A percentile compares a stretch with the other conserved stretches of the same genome.
phyloP scores from a whole-genome alignment of 2,329 filamentous ascomycete genomes.

The Calonectria fujianensis region DNA sequence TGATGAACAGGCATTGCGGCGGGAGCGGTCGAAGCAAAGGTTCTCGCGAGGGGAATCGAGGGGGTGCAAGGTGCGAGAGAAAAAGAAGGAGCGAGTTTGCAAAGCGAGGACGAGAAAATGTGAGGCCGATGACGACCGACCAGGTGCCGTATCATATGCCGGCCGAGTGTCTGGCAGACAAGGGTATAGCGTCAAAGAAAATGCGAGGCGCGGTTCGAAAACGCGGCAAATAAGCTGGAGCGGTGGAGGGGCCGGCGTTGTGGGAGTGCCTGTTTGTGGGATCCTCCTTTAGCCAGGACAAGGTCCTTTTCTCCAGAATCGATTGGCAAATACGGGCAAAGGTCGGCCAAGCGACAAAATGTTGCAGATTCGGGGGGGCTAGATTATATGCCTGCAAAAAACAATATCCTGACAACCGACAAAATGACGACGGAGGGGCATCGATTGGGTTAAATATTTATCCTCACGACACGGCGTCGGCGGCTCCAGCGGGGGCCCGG shows the following conservation, averaged over 20 bases:
- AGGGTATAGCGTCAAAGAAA: conserved; percentile 20
- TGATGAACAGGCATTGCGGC: conserved; percentile 85
- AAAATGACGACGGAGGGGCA: conserved; percentile 41
- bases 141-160: conserved; percentile 42
- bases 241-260: not conserved
- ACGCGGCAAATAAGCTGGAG: conserved; percentile 27
- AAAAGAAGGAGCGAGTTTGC: conserved; percentile 1
- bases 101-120: conserved; percentile 4
- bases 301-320: not conserved
- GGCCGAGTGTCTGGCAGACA: conserved; percentile 24
- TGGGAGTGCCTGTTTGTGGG: not conserved
- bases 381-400: conserved; percentile 27
- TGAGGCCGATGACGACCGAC: conserved; percentile 37
- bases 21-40: conserved; percentile 40
- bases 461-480: conserved; percentile 40
- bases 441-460: conserved; percentile 54
- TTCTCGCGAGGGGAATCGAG: conserved; percentile 29
- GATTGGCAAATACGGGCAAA: not conserved
- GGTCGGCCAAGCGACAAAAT: not conserved
- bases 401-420: conserved; percentile 22
- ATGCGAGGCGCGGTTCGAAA: conserved; percentile 24
- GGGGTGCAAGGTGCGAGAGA: not conserved
- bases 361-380: conserved; percentile 14
- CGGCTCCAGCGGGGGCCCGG: conserved; percentile 4
- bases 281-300: conserved; percentile 13